Percentiles rank a stretch among this genome's conserved stretches.
These are phyloP conservation scores for Hymenoscyphus scutula DNA, from an alignment of 2,329 filamentous ascomycete species.

Conservation along the genomic window DNA sequence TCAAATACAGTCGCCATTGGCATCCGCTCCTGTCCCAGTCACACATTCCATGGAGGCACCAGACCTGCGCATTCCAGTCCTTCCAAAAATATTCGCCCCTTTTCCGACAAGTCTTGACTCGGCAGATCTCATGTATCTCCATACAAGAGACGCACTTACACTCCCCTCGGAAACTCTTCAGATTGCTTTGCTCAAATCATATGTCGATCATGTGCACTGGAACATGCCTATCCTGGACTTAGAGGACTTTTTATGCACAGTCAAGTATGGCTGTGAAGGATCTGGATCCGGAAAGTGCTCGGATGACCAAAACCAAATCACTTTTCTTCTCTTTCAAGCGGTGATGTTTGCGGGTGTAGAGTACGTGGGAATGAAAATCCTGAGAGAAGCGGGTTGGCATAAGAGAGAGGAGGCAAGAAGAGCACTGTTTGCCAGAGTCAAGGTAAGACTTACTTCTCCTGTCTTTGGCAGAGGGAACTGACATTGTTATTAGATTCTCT, in stretches of 20 bases:
- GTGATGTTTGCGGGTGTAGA: conserved; percentile 27
- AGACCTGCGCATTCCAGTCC: conserved; percentile 7
- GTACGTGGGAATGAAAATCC: conserved; percentile 14
- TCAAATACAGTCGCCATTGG: conserved; percentile 16
- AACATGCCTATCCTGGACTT: conserved; percentile 26
- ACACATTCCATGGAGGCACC: not conserved
- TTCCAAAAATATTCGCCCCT: conserved; percentile 15
- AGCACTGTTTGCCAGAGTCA: conserved; percentile 23
- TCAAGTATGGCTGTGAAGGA: conserved; percentile 15
- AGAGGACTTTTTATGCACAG: conserved; percentile 20
- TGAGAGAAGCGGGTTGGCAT: conserved; percentile 23
- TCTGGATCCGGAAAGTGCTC: not conserved
- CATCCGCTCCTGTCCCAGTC: conserved; percentile 11
- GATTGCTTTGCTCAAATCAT: conserved; percentile 24
- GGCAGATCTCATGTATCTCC: conserved; percentile 19
- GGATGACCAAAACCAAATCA: conserved; percentile 11
- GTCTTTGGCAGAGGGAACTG: not conserved
- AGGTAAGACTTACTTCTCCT: conserved; percentile 13
- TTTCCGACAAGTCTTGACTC: conserved; percentile 16
- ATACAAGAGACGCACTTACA: conserved; percentile 22
- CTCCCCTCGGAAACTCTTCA: conserved; percentile 21
- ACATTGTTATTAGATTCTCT: conserved; percentile 15
- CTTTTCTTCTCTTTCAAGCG: conserved; percentile 28
- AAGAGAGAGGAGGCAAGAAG: conserved; percentile 18
- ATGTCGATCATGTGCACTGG: conserved; percentile 23